Conservation (phyloP, 371 early-diverging fungal genomes). For the Mortierella sp. region DNA sequence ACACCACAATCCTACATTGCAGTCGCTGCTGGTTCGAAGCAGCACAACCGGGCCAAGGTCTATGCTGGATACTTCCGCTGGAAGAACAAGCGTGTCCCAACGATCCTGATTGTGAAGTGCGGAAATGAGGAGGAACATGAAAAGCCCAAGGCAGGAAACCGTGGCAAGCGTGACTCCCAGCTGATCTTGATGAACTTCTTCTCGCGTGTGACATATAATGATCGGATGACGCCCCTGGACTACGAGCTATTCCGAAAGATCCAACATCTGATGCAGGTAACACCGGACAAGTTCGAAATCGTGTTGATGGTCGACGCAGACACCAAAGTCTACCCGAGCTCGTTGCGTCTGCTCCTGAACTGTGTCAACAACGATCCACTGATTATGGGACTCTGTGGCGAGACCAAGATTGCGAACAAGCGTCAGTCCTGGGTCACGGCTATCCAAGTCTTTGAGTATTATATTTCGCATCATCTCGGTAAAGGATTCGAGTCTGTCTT, state of each 20-base stretch:
- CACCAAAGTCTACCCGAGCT: slow-evolving; percentile 81
- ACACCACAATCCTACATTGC: slow-evolving; percentile 85
- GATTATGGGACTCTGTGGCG: slow-evolving; percentile 90
- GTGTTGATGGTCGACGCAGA: slow-evolving; percentile 94
- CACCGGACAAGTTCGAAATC: slow-evolving; percentile 86
- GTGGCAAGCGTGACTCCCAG: slow-evolving; percentile 98
- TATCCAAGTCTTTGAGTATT: slow-evolving; percentile 98
- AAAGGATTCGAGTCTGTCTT: slow-evolving; percentile 96
- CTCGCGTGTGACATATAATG: slow-evolving; percentile 82
- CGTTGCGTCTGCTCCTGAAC: slow-evolving; percentile 79
- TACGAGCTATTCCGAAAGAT: slow-evolving; percentile 88
- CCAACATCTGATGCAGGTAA: slow-evolving; percentile 80
- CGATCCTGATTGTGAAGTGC: slow-evolving; percentile 85
- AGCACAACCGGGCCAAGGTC: slow-evolving; percentile 91
- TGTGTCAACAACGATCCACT: slow-evolving; percentile 83
- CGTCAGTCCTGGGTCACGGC: slow-evolving; percentile 88
- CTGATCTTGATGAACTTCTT: slow-evolving; percentile 95
- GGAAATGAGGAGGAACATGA: slow-evolving; percentile 79
- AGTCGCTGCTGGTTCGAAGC: slow-evolving; percentile 86
- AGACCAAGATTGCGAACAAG: slow-evolving; percentile 91
- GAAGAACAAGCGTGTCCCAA: slow-evolving; percentile 73
- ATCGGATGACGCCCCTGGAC: slow-evolving; percentile 87
- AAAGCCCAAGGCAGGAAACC: slow-evolving; percentile 85
- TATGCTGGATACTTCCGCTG: slow-evolving; percentile 89
- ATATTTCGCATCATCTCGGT: slow-evolving; percentile 92